Base-by-base conservation (phyloP, 495 filamentous ascomycete genomes). In the Baudoinia panamericana region DNA sequence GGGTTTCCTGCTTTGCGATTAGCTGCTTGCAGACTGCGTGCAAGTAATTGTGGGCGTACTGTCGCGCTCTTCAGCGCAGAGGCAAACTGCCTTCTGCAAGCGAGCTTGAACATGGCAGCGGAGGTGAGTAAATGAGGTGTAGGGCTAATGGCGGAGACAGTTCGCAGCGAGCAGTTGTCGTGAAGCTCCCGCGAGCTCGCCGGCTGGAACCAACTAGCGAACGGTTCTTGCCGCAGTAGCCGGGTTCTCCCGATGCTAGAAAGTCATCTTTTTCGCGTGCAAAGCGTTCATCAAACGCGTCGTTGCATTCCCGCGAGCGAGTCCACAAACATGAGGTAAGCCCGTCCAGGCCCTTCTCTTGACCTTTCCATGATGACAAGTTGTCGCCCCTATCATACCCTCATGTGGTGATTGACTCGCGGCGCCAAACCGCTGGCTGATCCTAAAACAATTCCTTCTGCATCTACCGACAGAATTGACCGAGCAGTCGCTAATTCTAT, bases 391-490 rank as follows among this genome's bases (percentile, higher is more conserved):
- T 51, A 51, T 51, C 48, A 46, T 46, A 42, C 39, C 40, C 26
- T 19, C 43, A 62, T 41, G 61, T 92, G 84, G 80, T 87, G 84
- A 90, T 72, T 63, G 78, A 84, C 82, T 80, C 74, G 80, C 85
- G 68, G 67, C 71, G 78, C 84, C 84, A 87, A 92, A 92, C 70
- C 76, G 43, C 48, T 18, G 84, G 83, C 78, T 65, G 35, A 48
- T 42, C 27, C 32, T 26, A 37, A 20, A 9, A 3, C 34, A 11
- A 37, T n/a, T n/a, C n/a, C n/a, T n/a, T n/a, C n/a, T n/a, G n/a
- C n/a, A n/a, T n/a, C n/a, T n/a, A n/a, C n/a, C n/a, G n/a, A n/a
- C n/a, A n/a, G n/a, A n/a, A n/a, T n/a, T n/a, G n/a, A n/a, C n/a
- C n/a, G n/a, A n/a, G n/a, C n/a, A n/a, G n/a, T n/a, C n/a, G n/a